Percentiles rank a stretch among this genome's conserved stretches.
Evolutionary conservation across 371 early-diverging fungal species (phyloP).

Genomic region (Syncephalastrum sp.): DNA sequence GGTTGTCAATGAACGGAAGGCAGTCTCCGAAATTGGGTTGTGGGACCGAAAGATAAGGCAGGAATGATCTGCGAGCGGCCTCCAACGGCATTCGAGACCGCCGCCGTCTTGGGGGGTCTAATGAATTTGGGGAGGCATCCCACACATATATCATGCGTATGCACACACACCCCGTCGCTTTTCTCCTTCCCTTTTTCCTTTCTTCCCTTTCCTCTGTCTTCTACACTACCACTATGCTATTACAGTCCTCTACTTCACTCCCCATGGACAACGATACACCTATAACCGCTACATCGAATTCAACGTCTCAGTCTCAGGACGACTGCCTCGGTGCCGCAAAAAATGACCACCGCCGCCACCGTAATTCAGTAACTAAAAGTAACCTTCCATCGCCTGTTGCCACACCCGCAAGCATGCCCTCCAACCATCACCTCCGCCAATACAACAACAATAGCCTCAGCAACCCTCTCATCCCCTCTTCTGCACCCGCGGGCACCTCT

Average conservation of each 20-base stretch:
- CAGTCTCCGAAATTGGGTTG: too few relatives aligned
- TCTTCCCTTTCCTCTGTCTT: slow-evolving; percentile 4
- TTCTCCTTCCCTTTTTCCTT: slow-evolving; percentile 8
- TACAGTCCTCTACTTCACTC: slow-evolving; percentile 7
- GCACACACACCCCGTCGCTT: background rate
- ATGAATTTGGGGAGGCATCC: too few relatives aligned
- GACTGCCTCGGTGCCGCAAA: too few relatives aligned
- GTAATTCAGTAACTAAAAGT: slow-evolving; percentile 1
- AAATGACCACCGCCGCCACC: slow-evolving; percentile 5
- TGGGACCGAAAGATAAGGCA: too few relatives aligned
- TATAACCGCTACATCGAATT: too few relatives aligned
- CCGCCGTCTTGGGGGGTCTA: too few relatives aligned
- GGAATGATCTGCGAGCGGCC: too few relatives aligned
- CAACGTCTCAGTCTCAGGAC: too few relatives aligned
- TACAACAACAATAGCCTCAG: background rate
- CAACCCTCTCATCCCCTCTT: background rate
- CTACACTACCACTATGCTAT: slow-evolving; percentile 10
- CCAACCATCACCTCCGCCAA: background rate
- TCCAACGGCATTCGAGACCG: too few relatives aligned
- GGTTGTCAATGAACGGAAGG: too few relatives aligned
- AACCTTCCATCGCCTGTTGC: slow-evolving; percentile 4
- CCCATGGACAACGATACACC: too few relatives aligned
- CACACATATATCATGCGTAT: too few relatives aligned
- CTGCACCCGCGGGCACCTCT: background rate
- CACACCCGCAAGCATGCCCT: slow-evolving; percentile 2